Base-by-base conservation (phyloP, 2,329 filamentous ascomycete genomes). In the Aspergillus brunneoviolaceus region DNA sequence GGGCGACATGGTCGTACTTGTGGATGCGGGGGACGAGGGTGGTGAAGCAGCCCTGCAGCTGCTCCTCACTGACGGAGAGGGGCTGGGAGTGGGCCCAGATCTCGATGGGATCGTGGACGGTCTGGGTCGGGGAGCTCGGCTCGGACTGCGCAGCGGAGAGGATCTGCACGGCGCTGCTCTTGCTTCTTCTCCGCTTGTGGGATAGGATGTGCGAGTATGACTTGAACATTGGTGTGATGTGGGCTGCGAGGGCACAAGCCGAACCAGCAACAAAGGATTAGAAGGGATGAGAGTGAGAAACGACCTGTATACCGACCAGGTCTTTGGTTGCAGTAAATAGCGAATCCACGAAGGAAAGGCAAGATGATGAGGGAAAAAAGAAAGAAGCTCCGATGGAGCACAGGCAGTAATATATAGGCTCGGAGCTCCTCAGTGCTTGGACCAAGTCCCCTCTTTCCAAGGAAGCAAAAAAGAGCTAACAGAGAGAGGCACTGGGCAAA, bases 1-100 rank as follows among this genome's bases (percentile, higher is more conserved):
- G 57, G 33, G 60, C 60, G 57, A 62, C 60, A 60, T 60, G 57
- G 51, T 62, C 60, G 49, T 62, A 57, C 42, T 62, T 62, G 35
- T 62, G 60, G 23, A 62, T 60, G 21, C 60, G 57, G 14, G 57
- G 35, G 3, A 54, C 31, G 3, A 62, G 54, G 23, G 60, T 57
- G 33, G 60, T 62, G 47, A 62, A 62, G 35, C 57, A 55, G 11
- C 50, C 60, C 47, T 57, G 57, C 39, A 49, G 53, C 11, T 57
- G 39, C 29, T 57, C 39, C n/a, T 51, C 51, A 21, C 56, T 50
- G 25, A 49, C 57, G 23, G 59, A 42, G 12, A 62, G 14, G 31
- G 45, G 31, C 50, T 59, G 57, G 29, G 60, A 62, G 33, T 62
- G 54, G 33, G 25, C 33, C 60, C 60, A 62, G n/a, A 57, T 50